A percentile compares a stretch with the other conserved stretches of the same genome.
Conservation (phyloP, 106 monocot genomes). For the Allium sativum region DNA sequence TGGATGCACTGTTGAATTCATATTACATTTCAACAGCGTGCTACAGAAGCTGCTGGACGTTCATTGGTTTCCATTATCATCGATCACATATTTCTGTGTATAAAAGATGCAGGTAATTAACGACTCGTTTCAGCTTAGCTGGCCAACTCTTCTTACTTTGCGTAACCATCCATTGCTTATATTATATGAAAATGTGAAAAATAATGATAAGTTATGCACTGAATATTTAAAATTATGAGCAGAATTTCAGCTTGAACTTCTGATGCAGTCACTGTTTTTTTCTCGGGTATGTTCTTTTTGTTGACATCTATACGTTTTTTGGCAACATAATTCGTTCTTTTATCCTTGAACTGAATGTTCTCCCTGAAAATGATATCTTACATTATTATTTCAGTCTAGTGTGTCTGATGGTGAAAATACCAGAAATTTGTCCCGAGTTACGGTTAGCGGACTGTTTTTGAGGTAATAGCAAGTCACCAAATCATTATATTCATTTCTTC, state of each 20-base stretch:
- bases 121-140: neutral
- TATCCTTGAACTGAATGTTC: no score
- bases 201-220: constrained; percentile 2
- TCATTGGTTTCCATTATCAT: constrained; percentile 80
- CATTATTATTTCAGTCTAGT: constrained; percentile 45
- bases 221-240: constrained; percentile 17
- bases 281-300: constrained; percentile 48
- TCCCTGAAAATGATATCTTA: no score
- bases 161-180: neutral
- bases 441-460: constrained; percentile 85
- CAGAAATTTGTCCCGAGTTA: constrained; percentile 58
- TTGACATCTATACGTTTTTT: neutral
- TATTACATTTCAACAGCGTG: constrained; percentile 15
- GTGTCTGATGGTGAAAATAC: constrained; percentile 64
- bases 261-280: constrained; percentile 92
- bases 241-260: constrained; percentile 95
- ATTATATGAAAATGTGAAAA: neutral
- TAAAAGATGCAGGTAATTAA: constrained; percentile 81
- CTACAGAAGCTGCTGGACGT: constrained; percentile 74
- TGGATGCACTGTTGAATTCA: constrained; percentile 1
- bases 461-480: constrained; percentile 38
- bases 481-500: no score
- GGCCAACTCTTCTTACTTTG: neutral
- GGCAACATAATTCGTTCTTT: no score
- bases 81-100: constrained; percentile 95